These are phyloP conservation scores for Gossypium rotundifolium DNA, from an alignment of 345 rosid species.

Conservation along the genomic window DNA sequence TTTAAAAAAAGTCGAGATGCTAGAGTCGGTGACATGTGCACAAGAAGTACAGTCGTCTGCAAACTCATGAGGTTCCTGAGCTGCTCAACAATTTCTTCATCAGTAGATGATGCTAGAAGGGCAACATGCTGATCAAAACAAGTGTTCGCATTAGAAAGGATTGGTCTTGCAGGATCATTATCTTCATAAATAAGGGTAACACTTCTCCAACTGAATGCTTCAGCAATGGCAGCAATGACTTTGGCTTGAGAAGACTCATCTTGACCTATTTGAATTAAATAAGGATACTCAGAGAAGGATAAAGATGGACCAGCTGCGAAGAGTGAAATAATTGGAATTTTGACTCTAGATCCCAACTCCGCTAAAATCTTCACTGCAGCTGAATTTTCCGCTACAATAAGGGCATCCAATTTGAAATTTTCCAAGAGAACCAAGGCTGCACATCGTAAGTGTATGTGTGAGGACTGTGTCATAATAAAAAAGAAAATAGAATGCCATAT, in stretches of 20 bases:
- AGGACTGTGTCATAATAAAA: too few relatives aligned
- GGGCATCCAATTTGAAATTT: not conserved
- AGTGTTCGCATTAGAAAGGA: not conserved
- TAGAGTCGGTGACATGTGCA: conserved; percentile 18
- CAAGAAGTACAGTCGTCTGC: conserved; percentile 15
- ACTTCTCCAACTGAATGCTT: conserved; percentile 23
- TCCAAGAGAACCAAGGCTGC: not conserved
- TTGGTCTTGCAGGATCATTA: conserved; percentile 1
- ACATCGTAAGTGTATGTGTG: too few relatives aligned
- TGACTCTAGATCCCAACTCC: conserved; percentile 27
- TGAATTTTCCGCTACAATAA: not conserved
- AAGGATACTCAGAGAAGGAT: conserved; percentile 25
- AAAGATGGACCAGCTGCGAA: conserved; percentile 37
- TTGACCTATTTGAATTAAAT: conserved; percentile 15
- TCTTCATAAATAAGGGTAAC: conserved; percentile 25
- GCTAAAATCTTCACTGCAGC: not conserved
- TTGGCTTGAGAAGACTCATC: conserved; percentile 21
- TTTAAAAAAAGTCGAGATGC: conserved; percentile 19
- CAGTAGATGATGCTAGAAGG: conserved; percentile 2
- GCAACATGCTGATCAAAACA: not conserved
- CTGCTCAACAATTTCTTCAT: not conserved
- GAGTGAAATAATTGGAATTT: conserved; percentile 47
- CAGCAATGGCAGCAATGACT: conserved; percentile 15
- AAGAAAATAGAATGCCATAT: too few relatives aligned
- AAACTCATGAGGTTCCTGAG: conserved; percentile 7